phyloP scores from a whole-genome alignment of 352 stramenopile species.

The Blastocystis hominis region DNA sequence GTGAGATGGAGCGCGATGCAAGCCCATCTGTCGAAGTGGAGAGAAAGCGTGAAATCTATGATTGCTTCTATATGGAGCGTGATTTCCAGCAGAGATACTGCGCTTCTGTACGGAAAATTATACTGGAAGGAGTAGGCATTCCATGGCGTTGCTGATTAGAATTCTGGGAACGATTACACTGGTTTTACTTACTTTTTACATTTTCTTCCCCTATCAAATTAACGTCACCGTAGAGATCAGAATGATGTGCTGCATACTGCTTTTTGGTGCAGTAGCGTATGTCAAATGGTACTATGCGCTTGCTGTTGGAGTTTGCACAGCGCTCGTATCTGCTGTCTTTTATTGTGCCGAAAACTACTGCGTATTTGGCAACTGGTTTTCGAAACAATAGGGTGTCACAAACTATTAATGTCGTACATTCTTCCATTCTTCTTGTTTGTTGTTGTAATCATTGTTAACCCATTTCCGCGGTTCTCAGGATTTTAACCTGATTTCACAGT shows the following conservation, averaged over 20 bases:
- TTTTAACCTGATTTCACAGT: too few relatives aligned
- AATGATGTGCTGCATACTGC: not conserved
- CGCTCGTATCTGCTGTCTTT: too few relatives aligned
- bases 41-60: not conserved
- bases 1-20: not conserved
- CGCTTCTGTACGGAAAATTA: not conserved
- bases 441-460: too few relatives aligned
- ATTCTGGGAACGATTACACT: not conserved
- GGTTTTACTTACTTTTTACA: not conserved
- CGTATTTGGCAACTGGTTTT: too few relatives aligned
- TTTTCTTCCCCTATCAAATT: not conserved
- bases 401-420: too few relatives aligned
- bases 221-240: conserved; percentile 13
- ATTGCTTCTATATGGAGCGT: not conserved
- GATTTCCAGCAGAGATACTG: not conserved
- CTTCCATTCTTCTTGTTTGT: too few relatives aligned
- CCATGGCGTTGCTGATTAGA: not conserved
- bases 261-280: conserved; percentile 9
- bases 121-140: conserved; percentile 17
- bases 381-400: too few relatives aligned
- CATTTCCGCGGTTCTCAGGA: too few relatives aligned
- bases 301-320: too few relatives aligned
- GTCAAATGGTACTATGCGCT: not conserved
- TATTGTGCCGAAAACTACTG: too few relatives aligned
- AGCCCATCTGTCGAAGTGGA: not conserved